A percentile compares a stretch with the other conserved stretches of the same genome.
Evolutionary conservation across 768 basidiomycete species (phyloP).

Genomic region (Lactarius tabidus): DNA sequence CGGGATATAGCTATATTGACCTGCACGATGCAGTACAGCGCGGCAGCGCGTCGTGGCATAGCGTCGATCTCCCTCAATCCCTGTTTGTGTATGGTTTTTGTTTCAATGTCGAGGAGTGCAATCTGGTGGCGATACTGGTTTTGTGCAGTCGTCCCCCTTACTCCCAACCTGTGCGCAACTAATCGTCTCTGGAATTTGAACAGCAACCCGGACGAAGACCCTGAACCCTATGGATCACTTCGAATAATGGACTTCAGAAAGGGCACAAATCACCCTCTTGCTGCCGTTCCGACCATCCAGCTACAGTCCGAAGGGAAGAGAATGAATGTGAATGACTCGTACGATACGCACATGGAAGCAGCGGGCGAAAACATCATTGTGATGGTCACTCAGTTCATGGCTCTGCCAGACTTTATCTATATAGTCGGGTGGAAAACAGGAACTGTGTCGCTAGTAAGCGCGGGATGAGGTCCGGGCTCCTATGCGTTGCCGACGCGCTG

Average conservation of each 20-base stretch:
- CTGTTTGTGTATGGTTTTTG: conserved; percentile 12
- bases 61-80: conserved; percentile 17
- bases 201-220: conserved; percentile 13
- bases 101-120: conserved; percentile 17
- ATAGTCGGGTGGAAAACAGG: conserved; percentile 19
- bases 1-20: conserved; percentile 18
- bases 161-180: background rate
- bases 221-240: conserved; percentile 13
- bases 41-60: conserved; percentile 8
- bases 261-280: conserved; percentile 16
- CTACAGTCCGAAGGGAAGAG: conserved; percentile 7
- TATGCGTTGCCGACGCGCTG: background rate
- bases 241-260: conserved; percentile 10
- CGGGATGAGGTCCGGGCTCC: background rate
- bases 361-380: conserved; percentile 14
- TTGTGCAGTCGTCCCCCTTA: conserved; percentile 5
- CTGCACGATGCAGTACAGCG: conserved; percentile 10
- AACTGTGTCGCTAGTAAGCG: conserved; percentile 5
- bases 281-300: conserved; percentile 4
- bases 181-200: background rate
- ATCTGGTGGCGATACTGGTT: conserved; percentile 18
- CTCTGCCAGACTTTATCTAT: conserved; percentile 13
- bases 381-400: conserved; percentile 17
- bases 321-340: conserved; percentile 6
- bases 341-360: conserved; percentile 16